Conservation (phyloP, 2,329 filamentous ascomycete genomes). For the Paraphoma chrysanthemicola region DNA sequence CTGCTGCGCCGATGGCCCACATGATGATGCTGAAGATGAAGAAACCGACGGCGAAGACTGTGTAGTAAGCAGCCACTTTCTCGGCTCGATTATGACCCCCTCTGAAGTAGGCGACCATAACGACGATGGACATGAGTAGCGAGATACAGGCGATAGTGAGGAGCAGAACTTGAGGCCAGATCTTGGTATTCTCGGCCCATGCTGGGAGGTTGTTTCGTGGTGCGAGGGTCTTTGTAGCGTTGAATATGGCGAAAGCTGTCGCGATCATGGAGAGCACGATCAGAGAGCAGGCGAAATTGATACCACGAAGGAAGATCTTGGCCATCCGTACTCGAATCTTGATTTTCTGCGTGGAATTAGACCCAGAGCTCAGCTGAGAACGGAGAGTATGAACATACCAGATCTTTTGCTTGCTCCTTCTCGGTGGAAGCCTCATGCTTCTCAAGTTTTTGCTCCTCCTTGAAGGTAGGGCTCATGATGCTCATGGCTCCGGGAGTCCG, state of each 20-base stretch:
- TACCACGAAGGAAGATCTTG: constrained; percentile 91
- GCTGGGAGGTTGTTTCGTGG: constrained; percentile 80
- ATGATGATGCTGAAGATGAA: constrained; percentile 93
- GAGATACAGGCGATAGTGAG: constrained; percentile 82
- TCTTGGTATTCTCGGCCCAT: constrained; percentile 80
- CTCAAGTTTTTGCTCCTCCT: constrained; percentile 85
- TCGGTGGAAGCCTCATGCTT: constrained; percentile 83
- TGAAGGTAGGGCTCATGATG: constrained; percentile 90
- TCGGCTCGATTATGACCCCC: constrained; percentile 89
- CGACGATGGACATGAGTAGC: constrained; percentile 75
- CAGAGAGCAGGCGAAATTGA: constrained; percentile 96
- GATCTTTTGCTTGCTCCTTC: constrained; percentile 83
- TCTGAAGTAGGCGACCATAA: constrained; percentile 86
- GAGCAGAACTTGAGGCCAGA: constrained; percentile 89
- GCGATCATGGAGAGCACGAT: constrained; percentile 92
- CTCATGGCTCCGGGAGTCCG: constrained; percentile 60
- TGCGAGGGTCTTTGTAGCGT: constrained; percentile 78
- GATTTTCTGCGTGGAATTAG: constrained; percentile 73
- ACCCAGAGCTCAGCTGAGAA: background rate
- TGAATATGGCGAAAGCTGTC: constrained; percentile 91
- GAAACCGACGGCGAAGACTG: constrained; percentile 88
- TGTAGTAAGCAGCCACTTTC: constrained; percentile 95
- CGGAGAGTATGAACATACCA: constrained; percentile 67
- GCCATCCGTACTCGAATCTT: constrained; percentile 90
- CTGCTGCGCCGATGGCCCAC: constrained; percentile 85